Percentiles rank a stretch among this genome's conserved stretches.
phyloP scores from a whole-genome alignment of 768 basidiomycete genomes.

The Podaxis carcinomalis region DNA sequence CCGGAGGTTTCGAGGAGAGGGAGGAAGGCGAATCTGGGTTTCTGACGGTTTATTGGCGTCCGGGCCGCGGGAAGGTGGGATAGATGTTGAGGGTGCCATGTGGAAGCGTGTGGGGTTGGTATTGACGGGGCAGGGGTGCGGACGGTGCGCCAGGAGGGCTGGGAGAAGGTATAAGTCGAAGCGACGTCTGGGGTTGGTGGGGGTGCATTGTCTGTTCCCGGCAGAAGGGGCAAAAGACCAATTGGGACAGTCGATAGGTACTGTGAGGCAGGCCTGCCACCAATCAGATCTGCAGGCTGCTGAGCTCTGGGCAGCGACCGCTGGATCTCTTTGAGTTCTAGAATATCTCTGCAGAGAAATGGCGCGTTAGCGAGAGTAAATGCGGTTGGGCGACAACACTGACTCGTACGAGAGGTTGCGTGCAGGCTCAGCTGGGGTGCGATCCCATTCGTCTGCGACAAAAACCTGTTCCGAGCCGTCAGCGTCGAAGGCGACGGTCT shows the following conservation, averaged over 20 bases:
- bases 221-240: conserved; percentile 52
- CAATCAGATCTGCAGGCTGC: conserved; percentile 41
- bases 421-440: conserved; percentile 65
- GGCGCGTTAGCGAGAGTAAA: conserved; percentile 6
- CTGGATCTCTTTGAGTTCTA: conserved; percentile 69
- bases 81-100: conserved; percentile 9
- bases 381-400: conserved; percentile 25
- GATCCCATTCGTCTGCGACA: conserved; percentile 76
- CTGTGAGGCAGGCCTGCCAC: conserved; percentile 35
- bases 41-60: conserved; percentile 2
- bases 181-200: conserved; percentile 10
- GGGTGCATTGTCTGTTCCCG: conserved; percentile 19
- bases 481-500: conserved; percentile 61
- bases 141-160: conserved; percentile 9
- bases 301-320: conserved; percentile 56
- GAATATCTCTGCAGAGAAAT: conserved; percentile 43
- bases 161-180: conserved; percentile 9
- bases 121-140: conserved; percentile 8
- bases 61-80: conserved; percentile 11
- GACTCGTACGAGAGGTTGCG: conserved; percentile 63
- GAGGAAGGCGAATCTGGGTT: conserved; percentile 15
- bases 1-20: conserved; percentile 10
- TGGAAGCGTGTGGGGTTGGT: not conserved
- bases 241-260: conserved; percentile 58
- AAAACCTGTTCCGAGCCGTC: conserved; percentile 54